These are phyloP conservation scores for Mycena vitilis DNA, from an alignment of 768 basidiomycete species.

Conservation along the genomic window DNA sequence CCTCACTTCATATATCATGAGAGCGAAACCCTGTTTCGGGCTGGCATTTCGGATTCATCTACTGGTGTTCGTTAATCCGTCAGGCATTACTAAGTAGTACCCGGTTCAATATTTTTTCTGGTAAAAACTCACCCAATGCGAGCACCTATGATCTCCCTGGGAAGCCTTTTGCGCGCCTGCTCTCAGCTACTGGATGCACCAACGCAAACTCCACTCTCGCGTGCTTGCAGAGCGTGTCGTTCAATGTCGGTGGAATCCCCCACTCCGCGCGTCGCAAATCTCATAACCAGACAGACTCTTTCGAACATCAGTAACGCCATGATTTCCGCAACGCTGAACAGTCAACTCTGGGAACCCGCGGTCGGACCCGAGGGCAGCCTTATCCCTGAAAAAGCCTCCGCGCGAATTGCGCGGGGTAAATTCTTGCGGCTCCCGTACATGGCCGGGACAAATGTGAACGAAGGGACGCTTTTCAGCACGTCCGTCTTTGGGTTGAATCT, in stretches of 20 bases:
- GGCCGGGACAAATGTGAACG: slow-evolving; percentile 71
- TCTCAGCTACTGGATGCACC: slow-evolving; percentile 60
- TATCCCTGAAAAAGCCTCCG: slow-evolving; percentile 57
- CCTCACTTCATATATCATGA: slow-evolving; percentile 57
- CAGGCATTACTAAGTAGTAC: no score
- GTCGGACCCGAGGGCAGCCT: slow-evolving; percentile 65
- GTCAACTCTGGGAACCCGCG: slow-evolving; percentile 68
- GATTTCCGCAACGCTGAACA: slow-evolving; percentile 58
- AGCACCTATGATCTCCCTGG: slow-evolving; percentile 63
- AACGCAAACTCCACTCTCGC: slow-evolving; percentile 49
- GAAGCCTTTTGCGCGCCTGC: slow-evolving; percentile 60
- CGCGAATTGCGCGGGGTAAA: slow-evolving; percentile 56
- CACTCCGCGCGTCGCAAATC: no score
- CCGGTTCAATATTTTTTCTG: slow-evolving; percentile 37
- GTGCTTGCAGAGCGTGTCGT: slow-evolving; percentile 60
- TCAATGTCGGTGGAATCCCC: slow-evolving; percentile 45
- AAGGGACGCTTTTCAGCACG: slow-evolving; percentile 60
- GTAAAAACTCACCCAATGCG: slow-evolving; percentile 63
- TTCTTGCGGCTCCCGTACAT: slow-evolving; percentile 67
- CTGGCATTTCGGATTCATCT: slow-evolving; percentile 64
- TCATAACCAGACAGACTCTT: slow-evolving; percentile 50
- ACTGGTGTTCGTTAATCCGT: slow-evolving; percentile 45
- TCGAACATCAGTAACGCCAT: slow-evolving; percentile 60
- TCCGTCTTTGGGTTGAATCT: slow-evolving; percentile 53
- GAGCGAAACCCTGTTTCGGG: slow-evolving; percentile 55